Percentiles rank a stretch among this genome's conserved stretches.
Evolutionary conservation across 495 filamentous ascomycete genomes (phyloP).

Genomic region (Penicillium pancosmium): DNA sequence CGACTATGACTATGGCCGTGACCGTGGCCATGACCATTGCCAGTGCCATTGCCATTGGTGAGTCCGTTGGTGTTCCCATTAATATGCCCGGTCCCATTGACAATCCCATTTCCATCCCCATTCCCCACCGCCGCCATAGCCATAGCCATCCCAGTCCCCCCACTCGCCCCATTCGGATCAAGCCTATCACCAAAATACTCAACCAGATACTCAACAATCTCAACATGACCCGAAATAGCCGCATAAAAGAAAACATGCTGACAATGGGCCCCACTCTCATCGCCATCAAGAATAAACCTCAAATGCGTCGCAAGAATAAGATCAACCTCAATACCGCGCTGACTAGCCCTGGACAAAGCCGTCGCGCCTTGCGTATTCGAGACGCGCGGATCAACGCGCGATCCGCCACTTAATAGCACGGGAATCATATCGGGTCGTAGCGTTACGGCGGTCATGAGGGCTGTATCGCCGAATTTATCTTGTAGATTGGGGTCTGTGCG

Average conservation of each 20-base stretch:
- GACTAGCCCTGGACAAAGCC: conserved; percentile 16
- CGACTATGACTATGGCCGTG: neutral
- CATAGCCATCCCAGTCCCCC: neutral
- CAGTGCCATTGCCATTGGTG: neutral
- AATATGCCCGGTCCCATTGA: no score
- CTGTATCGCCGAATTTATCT: conserved; percentile 25
- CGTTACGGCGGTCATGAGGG: conserved; percentile 21
- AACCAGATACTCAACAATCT: conserved; percentile 26
- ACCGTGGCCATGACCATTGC: neutral
- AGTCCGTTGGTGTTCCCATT: no score
- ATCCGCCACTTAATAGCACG: conserved; percentile 9
- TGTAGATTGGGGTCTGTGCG: conserved; percentile 27
- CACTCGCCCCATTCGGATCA: conserved; percentile 21
- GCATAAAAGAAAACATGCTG: conserved; percentile 32
- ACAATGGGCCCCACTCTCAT: conserved; percentile 16
- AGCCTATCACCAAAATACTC: conserved; percentile 21
- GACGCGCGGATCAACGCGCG: conserved; percentile 21
- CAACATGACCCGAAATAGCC: conserved; percentile 24
- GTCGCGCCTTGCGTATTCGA: conserved; percentile 23
- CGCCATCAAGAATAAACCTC: conserved; percentile 22
- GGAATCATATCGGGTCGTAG: conserved; percentile 12
- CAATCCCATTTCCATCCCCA: neutral
- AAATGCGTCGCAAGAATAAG: conserved; percentile 28
- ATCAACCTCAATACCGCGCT: conserved; percentile 4
- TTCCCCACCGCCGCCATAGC: neutral